phyloP scores from a whole-genome alignment of 441 rosid species.

The Adansonia grandidieri region DNA sequence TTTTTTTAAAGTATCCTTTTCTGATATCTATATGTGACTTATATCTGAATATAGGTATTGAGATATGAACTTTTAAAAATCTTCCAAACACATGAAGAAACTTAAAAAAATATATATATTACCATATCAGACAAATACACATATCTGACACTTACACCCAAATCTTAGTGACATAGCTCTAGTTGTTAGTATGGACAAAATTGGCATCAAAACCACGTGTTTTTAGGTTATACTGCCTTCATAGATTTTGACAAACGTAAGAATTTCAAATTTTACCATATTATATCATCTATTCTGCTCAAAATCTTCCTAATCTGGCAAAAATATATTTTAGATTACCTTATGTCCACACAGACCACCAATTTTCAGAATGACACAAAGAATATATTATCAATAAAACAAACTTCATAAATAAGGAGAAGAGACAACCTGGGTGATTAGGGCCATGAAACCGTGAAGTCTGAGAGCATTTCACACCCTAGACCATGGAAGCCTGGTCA shows the following conservation, averaged over 20 bases:
- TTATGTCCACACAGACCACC: not conserved
- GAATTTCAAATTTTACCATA: not conserved
- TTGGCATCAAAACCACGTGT: not conserved
- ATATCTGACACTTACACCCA: too few relatives aligned
- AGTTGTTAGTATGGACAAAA: not conserved
- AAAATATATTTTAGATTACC: not conserved
- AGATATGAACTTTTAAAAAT: too few relatives aligned
- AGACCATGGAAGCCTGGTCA: not conserved
- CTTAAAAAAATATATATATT: too few relatives aligned
- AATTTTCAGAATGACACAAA: not conserved
- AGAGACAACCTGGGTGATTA: constrained; percentile 9
- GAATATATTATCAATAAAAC: not conserved
- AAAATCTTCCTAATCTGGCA: not conserved
- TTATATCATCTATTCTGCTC: not conserved
- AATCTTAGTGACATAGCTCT: not conserved
- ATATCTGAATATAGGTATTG: too few relatives aligned
- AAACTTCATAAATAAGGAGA: not conserved
- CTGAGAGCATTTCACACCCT: not conserved
- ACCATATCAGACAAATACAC: too few relatives aligned
- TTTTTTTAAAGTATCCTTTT: too few relatives aligned
- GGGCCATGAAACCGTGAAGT: not conserved
- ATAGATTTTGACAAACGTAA: not conserved
- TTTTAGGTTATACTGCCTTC: not conserved
- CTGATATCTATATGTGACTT: too few relatives aligned
- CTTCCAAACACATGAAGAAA: too few relatives aligned